Conservation (phyloP, 805 yeast genomes). For the Candida quercuum region DNA sequence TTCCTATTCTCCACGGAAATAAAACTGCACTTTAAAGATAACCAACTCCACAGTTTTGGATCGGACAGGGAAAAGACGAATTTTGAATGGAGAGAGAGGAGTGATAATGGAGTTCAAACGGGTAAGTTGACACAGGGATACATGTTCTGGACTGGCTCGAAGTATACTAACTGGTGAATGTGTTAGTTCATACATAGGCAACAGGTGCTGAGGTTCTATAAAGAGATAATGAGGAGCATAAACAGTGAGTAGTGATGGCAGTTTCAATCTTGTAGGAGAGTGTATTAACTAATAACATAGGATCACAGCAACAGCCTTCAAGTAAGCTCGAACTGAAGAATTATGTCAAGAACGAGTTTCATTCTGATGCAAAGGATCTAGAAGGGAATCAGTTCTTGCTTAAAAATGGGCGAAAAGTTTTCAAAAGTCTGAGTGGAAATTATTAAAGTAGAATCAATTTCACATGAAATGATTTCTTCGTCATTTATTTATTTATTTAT, state of each 20-base stretch:
- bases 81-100: too few species aligned
- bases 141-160: too few species aligned
- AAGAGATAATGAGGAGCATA: constrained; percentile 7
- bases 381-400: background rate
- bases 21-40: too few species aligned
- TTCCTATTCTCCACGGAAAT: too few species aligned
- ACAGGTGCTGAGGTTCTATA: constrained; percentile 10
- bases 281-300: background rate
- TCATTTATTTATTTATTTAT: background rate
- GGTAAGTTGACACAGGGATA: constrained; percentile 3
- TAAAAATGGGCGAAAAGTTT: background rate
- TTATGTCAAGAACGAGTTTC: background rate
- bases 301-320: background rate
- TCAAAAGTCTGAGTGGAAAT: background rate
- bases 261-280: background rate
- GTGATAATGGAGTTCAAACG: constrained; percentile 5
- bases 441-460: background rate
- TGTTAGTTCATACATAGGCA: constrained; percentile 14
- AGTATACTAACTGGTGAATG: background rate
- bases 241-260: constrained; percentile 7
- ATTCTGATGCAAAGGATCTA: background rate
- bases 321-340: background rate
- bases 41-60: too few species aligned
- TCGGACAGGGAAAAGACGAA: too few species aligned
- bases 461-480: background rate